These are phyloP conservation scores for Plasmopara halstedii DNA, from an alignment of 352 stramenopile species.

Conservation along the genomic window DNA sequence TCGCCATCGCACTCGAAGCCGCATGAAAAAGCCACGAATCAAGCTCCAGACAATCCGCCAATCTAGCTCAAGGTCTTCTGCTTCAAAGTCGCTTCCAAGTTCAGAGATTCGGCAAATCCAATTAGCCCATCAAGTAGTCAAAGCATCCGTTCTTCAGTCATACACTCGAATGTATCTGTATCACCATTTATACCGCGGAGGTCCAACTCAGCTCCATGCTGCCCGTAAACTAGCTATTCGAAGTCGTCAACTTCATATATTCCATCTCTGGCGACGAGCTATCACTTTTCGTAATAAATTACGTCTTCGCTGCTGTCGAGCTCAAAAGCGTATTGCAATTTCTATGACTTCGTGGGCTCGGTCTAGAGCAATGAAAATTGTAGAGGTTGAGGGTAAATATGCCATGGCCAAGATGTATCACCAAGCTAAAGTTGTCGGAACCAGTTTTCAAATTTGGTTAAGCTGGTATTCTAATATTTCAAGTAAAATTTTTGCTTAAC, in stretches of 20 bases:
- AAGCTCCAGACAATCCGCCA: conserved; percentile 10
- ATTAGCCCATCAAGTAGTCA: conserved; percentile 14
- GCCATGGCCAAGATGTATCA: conserved; percentile 37
- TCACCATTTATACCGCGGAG: conserved; percentile 6
- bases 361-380: conserved; percentile 9
- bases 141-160: conserved; percentile 19
- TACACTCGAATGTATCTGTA: conserved; percentile 20
- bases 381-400: conserved; percentile 37
- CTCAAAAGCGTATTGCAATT: conserved; percentile 5
- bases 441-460: conserved; percentile 18
- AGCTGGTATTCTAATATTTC: conserved; percentile 1
- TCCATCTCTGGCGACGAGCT: conserved; percentile 11
- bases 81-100: not conserved
- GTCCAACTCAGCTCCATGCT: conserved; percentile 13
- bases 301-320: conserved; percentile 7
- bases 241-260: conserved; percentile 9
- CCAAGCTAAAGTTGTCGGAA: conserved; percentile 17
- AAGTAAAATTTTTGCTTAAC: not conserved
- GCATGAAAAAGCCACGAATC: conserved; percentile 1
- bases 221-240: conserved; percentile 10
- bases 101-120: conserved; percentile 5
- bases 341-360: conserved; percentile 1
- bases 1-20: conserved; percentile 5
- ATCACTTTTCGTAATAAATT: conserved; percentile 9
- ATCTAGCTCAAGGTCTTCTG: not conserved